Conservation (phyloP, 2,329 filamentous ascomycete genomes). For the Trichoderma koningii region DNA sequence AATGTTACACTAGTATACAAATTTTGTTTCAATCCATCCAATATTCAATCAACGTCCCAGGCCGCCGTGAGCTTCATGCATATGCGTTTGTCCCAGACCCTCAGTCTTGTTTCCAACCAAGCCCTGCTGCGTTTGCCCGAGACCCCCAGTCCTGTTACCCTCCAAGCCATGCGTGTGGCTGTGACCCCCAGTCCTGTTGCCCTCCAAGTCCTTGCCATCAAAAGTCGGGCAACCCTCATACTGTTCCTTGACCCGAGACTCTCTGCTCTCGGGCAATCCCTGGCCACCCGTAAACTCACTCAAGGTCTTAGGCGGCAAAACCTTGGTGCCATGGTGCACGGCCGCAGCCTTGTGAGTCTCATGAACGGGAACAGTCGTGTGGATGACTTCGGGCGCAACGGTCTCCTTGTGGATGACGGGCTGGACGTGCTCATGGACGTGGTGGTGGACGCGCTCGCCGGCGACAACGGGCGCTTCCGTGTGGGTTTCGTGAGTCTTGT, state of each 20-base stretch:
- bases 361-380: constrained; percentile 72
- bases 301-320: constrained; percentile 65
- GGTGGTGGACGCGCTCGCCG: constrained; percentile 42
- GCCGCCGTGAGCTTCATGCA: too few relatives aligned
- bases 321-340: constrained; percentile 65
- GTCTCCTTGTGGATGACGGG: constrained; percentile 71
- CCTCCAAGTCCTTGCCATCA: constrained; percentile 11
- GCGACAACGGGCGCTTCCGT: constrained; percentile 34
- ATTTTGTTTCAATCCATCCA: too few relatives aligned
- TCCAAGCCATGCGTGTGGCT: neutral
- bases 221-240: constrained; percentile 62
- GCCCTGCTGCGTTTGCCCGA: too few relatives aligned
- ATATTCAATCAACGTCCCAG: too few relatives aligned
- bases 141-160: too few relatives aligned
- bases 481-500: constrained; percentile 35
- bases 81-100: too few relatives aligned
- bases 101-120: too few relatives aligned
- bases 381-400: constrained; percentile 66
- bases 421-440: constrained; percentile 69
- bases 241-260: constrained; percentile 56
- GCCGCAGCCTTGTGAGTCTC: constrained; percentile 69
- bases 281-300: constrained; percentile 55
- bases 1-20: too few relatives aligned
- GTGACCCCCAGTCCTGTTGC: too few relatives aligned
- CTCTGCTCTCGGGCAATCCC: constrained; percentile 52